Conservation (phyloP, 2,329 filamentous ascomycete genomes). For the Myriangium duriaei region DNA sequence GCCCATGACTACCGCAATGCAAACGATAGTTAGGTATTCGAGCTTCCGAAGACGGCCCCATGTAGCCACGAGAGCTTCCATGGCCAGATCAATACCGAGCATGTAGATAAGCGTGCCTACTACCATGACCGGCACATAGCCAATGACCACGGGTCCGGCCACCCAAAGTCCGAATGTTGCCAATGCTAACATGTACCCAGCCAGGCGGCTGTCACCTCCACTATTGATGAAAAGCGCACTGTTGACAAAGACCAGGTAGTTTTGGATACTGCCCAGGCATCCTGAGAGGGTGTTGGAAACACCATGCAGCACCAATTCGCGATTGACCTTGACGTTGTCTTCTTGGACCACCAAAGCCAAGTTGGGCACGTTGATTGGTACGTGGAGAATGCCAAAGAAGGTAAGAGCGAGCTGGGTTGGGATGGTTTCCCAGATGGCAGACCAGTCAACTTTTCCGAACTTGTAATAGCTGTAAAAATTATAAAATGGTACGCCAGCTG, state of each 20-base stretch:
- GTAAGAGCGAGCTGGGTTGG: conserved; percentile 95
- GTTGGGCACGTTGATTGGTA: conserved; percentile 95
- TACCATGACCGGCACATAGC: conserved; percentile 92
- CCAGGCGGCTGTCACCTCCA: conserved; percentile 74
- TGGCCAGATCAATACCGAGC: conserved; percentile 79
- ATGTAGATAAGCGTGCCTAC: conserved; percentile 92
- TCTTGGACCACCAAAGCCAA: conserved; percentile 82
- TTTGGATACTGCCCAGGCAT: conserved; percentile 74
- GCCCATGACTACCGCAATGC: conserved; percentile 91
- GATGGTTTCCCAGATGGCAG: conserved; percentile 67
- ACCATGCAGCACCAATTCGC: conserved; percentile 83
- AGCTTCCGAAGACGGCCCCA: conserved; percentile 75
- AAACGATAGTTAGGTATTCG: conserved; percentile 80
- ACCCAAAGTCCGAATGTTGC: conserved; percentile 74
- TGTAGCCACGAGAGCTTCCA: conserved; percentile 79
- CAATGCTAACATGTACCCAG: conserved; percentile 70
- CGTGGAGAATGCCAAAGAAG: conserved; percentile 93
- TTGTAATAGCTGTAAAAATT: conserved; percentile 91
- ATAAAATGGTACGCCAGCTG: conserved; percentile 83
- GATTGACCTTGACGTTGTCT: conserved; percentile 82
- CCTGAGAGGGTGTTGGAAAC: conserved; percentile 88
- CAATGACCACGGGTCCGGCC: conserved; percentile 75
- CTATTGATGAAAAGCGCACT: conserved; percentile 93
- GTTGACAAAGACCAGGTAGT: conserved; percentile 96
- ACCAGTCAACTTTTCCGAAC: conserved; percentile 56